A percentile compares a stretch with the other conserved stretches of the same genome.
Conservation (phyloP, 345 rosid species). For the Isatis tinctoria region DNA sequence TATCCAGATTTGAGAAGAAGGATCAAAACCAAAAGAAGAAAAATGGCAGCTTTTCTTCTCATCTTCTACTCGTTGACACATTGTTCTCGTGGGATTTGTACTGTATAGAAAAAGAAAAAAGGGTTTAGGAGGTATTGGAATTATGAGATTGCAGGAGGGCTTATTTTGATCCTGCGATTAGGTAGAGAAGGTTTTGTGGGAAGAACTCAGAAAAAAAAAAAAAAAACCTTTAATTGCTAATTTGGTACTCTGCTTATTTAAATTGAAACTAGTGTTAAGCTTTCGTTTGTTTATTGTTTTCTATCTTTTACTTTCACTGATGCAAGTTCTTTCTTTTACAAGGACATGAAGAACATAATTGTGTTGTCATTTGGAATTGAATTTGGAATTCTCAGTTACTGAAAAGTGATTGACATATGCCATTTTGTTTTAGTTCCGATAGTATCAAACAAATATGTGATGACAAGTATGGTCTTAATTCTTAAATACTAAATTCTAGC, state of each 20-base stretch:
- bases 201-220: neutral
- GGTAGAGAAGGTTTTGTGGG: slow-evolving; percentile 6
- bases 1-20: slow-evolving; percentile 11
- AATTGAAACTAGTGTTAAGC: slow-evolving; percentile 11
- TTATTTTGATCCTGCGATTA: slow-evolving; percentile 28
- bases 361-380: too few species aligned
- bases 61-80: slow-evolving; percentile 5
- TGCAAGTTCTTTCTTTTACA: too few species aligned
- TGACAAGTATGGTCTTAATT: too few species aligned
- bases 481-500: too few species aligned
- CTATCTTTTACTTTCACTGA: neutral
- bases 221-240: slow-evolving; percentile 5
- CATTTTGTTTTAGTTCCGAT: too few species aligned
- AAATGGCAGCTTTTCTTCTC: slow-evolving; percentile 4
- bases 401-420: too few species aligned
- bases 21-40: neutral
- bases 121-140: slow-evolving; percentile 12
- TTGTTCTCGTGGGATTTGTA: slow-evolving; percentile 12
- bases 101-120: slow-evolving; percentile 4
- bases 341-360: too few species aligned
- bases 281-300: neutral
- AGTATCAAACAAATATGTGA: too few species aligned
- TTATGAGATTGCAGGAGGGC: slow-evolving; percentile 28
- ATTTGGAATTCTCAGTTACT: too few species aligned
- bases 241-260: neutral